Evolutionary conservation across 192 early-diverging fungal genomes (phyloP), one percentile per base, ranked within the genome.

Genomic region (Geranomyces variabilis): DNA sequence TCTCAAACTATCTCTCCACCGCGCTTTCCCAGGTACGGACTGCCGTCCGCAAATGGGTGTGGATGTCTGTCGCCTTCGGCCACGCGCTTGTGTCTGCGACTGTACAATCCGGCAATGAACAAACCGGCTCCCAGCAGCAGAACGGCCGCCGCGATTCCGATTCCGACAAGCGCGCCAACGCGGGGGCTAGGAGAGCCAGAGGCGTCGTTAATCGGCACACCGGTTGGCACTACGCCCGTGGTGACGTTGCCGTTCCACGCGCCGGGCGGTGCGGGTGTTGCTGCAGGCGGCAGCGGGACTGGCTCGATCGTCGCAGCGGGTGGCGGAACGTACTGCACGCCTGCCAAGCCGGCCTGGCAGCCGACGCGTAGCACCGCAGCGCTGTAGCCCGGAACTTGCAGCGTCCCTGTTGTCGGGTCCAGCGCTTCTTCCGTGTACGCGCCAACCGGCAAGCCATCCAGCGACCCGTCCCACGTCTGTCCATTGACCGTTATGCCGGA

Each of bases 401-500:
- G 7, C 3, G 29, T 19, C 17, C 47, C 60, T 14, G 45, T 55
- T n/a, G 31, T 28, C 19, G 46, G 28, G 15, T 46, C 60, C 17
- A 72, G 26, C 13, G 51, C 21, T 36, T 72, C 70, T 28, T 65
- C 70, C 41, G 43, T 22, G 44, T 64, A 72, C 6, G 19, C 33
- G 29, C 70, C 70, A 1, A 34, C 21, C 7, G 61, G 43, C 17
- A 24, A 14, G 5, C 70, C 70, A 43, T 63, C 62, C 31, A 45
- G 43, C 33, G 47, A 24, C 21, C 53, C 47, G 29, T 70, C 68
- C 60, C 61, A 72, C 53, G 70, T 64, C 51, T 72, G 70, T 49
- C 47, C 47, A 34, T 72, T 72, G 6, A 72, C 30, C 15, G 29
- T 30, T 8, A 72, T 55, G 4, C 62, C 70, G 14, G 62, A 49